These are phyloP conservation scores for Penicillium atrosanguineum DNA, from an alignment of 495 filamentous ascomycete genomes.

Conservation along the genomic window DNA sequence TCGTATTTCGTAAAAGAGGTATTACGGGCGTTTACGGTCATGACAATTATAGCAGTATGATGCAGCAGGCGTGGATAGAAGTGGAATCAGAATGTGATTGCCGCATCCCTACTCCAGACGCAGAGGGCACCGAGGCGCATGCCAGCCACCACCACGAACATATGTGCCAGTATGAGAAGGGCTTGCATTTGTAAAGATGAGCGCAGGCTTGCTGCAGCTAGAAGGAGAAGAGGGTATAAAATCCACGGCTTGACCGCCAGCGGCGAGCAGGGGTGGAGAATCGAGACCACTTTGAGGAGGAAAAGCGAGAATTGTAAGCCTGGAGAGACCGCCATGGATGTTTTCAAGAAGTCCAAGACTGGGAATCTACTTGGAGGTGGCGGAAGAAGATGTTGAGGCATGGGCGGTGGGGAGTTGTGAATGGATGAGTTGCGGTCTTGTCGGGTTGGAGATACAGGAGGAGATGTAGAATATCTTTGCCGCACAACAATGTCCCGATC, in stretches of 20 bases:
- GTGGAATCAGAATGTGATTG: not conserved
- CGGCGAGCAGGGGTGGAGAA: constrained; percentile 60
- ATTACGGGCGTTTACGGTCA: constrained; percentile 9
- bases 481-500: constrained; percentile 42
- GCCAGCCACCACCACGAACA: constrained; percentile 30
- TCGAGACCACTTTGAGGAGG: constrained; percentile 52
- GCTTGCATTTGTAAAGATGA: constrained; percentile 23
- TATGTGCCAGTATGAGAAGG: constrained; percentile 28
- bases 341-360: constrained; percentile 23
- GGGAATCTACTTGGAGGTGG: constrained; percentile 39
- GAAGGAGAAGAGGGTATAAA: constrained; percentile 56
- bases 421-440: constrained; percentile 10
- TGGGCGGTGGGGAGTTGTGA: constrained; percentile 6
- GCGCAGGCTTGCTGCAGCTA: constrained; percentile 55
- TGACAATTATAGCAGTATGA: not conserved
- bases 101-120: constrained; percentile 23
- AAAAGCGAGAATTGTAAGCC: constrained; percentile 47
- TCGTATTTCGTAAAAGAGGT: not conserved
- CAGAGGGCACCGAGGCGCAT: constrained; percentile 35
- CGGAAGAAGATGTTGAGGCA: constrained; percentile 56
- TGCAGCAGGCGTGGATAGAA: no score
- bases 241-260: constrained; percentile 57
- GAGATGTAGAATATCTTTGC: constrained; percentile 27
- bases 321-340: constrained; percentile 25
- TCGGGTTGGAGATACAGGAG: constrained; percentile 28